Conservation (phyloP, 352 stramenopile species). For the Saprolegnia diclina region DNA sequence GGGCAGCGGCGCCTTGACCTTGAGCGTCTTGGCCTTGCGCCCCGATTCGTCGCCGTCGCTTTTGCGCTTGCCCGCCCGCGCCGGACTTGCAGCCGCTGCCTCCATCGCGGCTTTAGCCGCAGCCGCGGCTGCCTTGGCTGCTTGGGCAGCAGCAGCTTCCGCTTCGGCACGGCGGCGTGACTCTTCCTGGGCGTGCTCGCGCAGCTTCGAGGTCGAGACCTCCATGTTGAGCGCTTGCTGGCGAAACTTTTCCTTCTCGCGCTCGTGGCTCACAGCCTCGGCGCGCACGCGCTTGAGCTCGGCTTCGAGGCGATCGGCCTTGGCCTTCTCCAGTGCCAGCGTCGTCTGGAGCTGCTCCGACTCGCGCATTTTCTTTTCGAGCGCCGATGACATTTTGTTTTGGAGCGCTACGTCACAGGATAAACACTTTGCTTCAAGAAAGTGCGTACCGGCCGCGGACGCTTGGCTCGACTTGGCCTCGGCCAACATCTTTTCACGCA, state of each 20-base stretch:
- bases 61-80: slow-evolving; percentile 15
- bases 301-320: slow-evolving; percentile 48
- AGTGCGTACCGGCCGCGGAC: slow-evolving; percentile 48
- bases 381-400: slow-evolving; percentile 30
- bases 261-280: slow-evolving; percentile 35
- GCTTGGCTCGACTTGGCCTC: slow-evolving; percentile 49
- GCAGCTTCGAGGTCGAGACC: slow-evolving; percentile 39
- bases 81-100: slow-evolving; percentile 33
- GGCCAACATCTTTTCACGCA: slow-evolving; percentile 52
- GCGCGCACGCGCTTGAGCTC: slow-evolving; percentile 65
- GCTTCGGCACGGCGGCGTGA: slow-evolving; percentile 51
- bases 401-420: slow-evolving; percentile 12
- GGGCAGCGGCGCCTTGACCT: slow-evolving; percentile 19
- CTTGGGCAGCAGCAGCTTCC: slow-evolving; percentile 50
- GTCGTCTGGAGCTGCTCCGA: slow-evolving; percentile 12
- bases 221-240: slow-evolving; percentile 40
- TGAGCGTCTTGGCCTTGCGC: slow-evolving; percentile 8
- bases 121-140: slow-evolving; percentile 55
- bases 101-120: slow-evolving; percentile 65
- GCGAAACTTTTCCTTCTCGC: slow-evolving; percentile 51
- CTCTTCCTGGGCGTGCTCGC: slow-evolving; percentile 45
- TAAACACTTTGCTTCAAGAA: neutral
- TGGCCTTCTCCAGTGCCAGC: slow-evolving; percentile 38
- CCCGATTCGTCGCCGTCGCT: neutral
- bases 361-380: slow-evolving; percentile 45